Conservation (phyloP, 2,329 filamentous ascomycete genomes). For the Penicillium decumbens region DNA sequence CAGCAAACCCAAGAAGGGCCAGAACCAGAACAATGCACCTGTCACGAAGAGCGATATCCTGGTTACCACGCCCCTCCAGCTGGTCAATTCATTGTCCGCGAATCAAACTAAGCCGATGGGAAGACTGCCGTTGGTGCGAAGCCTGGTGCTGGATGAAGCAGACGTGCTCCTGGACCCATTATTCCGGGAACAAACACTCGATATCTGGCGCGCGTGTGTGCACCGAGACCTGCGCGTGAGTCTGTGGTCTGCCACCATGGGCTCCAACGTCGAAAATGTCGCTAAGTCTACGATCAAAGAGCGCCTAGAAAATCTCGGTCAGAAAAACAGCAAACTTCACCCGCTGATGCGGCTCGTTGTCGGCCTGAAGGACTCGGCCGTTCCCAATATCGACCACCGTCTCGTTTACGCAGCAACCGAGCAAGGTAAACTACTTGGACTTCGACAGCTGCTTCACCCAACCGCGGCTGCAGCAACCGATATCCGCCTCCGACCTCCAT, state of each 20-base stretch:
- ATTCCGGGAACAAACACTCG: constrained; percentile 82
- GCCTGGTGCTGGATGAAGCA: constrained; percentile 84
- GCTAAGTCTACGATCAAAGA: constrained; percentile 63
- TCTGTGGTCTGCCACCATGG: constrained; percentile 96
- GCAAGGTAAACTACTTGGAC: constrained; percentile 83
- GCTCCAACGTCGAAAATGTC: constrained; percentile 80
- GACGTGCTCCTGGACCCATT: constrained; percentile 89
- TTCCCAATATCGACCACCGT: constrained; percentile 85
- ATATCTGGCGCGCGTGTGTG: constrained; percentile 75
- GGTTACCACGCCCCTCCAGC: constrained; percentile 71
- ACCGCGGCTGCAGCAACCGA: constrained; percentile 49
- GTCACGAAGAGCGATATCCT: constrained; percentile 71
- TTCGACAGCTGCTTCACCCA: constrained; percentile 84
- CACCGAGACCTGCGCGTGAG: constrained; percentile 67
- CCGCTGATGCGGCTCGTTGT: constrained; percentile 79
- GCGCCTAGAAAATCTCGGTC: constrained; percentile 38
- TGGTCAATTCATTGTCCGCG: constrained; percentile 67
- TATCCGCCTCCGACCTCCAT: constrained; percentile 69
- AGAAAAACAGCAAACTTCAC: constrained; percentile 21
- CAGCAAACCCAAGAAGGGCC: constrained; percentile 23
- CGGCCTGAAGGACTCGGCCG: constrained; percentile 91
- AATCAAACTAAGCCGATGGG: constrained; percentile 42
- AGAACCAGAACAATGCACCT: constrained; percentile 38
- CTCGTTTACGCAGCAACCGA: constrained; percentile 90
- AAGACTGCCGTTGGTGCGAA: constrained; percentile 62